Percentiles rank a stretch among this genome's conserved stretches.
Conservation (phyloP, 345 rosid genomes). For the Mallotus nudiflorus region DNA sequence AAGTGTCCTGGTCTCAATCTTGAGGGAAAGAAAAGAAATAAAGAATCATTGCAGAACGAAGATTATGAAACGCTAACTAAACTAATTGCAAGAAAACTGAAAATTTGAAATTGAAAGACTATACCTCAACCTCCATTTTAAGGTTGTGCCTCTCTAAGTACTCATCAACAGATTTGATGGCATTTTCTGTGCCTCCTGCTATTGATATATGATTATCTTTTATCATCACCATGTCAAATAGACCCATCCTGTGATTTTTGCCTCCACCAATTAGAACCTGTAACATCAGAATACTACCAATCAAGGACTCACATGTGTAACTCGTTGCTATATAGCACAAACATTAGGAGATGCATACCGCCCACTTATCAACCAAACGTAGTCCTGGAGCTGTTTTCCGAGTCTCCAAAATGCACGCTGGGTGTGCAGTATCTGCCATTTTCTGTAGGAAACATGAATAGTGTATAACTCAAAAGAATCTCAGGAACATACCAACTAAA, state of each 20-base stretch:
- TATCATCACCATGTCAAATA: constrained; percentile 96
- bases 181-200: constrained; percentile 80
- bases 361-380: constrained; percentile 96
- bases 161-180: constrained; percentile 70
- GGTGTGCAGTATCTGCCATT: constrained; percentile 91
- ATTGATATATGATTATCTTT: constrained; percentile 96
- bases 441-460: constrained; percentile 52
- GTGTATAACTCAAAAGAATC: no score
- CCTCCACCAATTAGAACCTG: constrained; percentile 98
- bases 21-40: not conserved
- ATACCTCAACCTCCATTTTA: constrained; percentile 93
- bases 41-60: not conserved
- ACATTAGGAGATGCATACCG: constrained; percentile 50
- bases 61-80: not conserved
- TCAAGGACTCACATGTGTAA: constrained; percentile 22
- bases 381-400: constrained; percentile 93
- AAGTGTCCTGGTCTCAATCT: constrained; percentile 92
- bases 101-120: constrained; percentile 8
- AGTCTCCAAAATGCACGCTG: constrained; percentile 86
- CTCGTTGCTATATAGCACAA: constrained; percentile 5
- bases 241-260: constrained; percentile 87
- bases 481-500: no score
- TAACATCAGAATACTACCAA: constrained; percentile 21
- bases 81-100: not conserved
- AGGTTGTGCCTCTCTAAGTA: constrained; percentile 65